Percentiles rank a stretch among this genome's conserved stretches.
These are phyloP conservation scores for Citrus sp. DNA, from an alignment of 345 rosid genomes.

Conservation along the genomic window DNA sequence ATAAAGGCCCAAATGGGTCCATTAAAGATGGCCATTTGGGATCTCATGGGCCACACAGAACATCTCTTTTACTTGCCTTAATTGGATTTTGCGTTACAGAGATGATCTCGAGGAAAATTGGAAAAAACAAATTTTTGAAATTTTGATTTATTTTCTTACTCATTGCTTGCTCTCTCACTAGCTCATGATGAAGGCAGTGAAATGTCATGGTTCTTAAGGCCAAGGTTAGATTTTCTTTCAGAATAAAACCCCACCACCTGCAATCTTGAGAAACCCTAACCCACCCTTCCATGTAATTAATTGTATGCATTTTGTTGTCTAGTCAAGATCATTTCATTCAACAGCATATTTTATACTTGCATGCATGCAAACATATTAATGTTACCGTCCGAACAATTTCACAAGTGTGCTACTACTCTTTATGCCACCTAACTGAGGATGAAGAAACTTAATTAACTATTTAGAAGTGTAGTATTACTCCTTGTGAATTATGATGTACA, in stretches of 20 bases:
- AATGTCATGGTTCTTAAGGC: not conserved
- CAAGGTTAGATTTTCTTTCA: not conserved
- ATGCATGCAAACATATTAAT: not conserved
- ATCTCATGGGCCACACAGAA: conserved; percentile 21
- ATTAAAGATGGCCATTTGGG: conserved; percentile 11
- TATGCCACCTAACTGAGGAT: no score
- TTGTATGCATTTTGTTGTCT: not conserved
- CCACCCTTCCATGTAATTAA: not conserved
- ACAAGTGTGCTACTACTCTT: not conserved
- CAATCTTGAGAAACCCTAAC: conserved; percentile 2
- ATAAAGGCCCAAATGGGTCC: conserved; percentile 31
- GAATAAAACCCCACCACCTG: not conserved
- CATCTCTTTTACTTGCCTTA: not conserved
- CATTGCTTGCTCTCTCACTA: not conserved
- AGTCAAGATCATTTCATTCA: not conserved
- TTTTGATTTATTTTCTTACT: no score
- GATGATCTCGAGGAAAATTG: no score
- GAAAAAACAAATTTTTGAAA: no score
- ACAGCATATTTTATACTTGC: not conserved
- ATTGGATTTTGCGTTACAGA: not conserved
- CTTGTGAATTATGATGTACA: no score
- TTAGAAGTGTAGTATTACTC: no score
- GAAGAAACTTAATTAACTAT: no score
- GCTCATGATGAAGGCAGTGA: no score
- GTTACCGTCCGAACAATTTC: not conserved